phyloP scores from a whole-genome alignment of 2,329 filamentous ascomycete species.

The Juglanconis oblonga region DNA sequence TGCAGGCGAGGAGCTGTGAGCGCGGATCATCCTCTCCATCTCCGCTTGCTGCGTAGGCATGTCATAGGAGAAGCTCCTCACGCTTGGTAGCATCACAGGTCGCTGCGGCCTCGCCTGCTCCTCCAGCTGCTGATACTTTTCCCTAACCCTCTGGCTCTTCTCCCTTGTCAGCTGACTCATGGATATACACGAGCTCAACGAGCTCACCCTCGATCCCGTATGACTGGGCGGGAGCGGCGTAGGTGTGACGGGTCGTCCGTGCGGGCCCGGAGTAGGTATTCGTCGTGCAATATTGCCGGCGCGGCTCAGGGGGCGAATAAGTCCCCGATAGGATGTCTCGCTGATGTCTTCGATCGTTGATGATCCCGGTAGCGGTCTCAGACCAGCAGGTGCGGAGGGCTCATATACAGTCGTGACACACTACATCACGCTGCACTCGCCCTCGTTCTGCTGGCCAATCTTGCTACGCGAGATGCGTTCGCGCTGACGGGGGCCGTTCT shows the following conservation, averaged over 20 bases:
- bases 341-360: background rate
- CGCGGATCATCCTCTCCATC: slow-evolving; percentile 14
- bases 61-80: slow-evolving; percentile 16
- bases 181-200: background rate
- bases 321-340: slow-evolving; percentile 5
- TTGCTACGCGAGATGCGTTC: slow-evolving; percentile 80
- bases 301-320: background rate
- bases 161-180: background rate
- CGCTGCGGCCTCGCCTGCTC: slow-evolving; percentile 8
- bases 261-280: background rate
- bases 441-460: slow-evolving; percentile 79
- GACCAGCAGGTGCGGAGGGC: background rate
- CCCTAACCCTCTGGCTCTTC: slow-evolving; percentile 9
- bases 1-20: slow-evolving; percentile 2
- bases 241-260: slow-evolving; percentile 7
- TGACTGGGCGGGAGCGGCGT: background rate
- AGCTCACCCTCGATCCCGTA: background rate
- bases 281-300: background rate
- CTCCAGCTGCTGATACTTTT: slow-evolving; percentile 16
- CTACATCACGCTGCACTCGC: slow-evolving; percentile 83
- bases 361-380: background rate
- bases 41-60: slow-evolving; percentile 13
- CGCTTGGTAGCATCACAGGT: slow-evolving; percentile 4
- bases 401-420: slow-evolving; percentile 11
- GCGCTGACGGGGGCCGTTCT: slow-evolving; percentile 67